A percentile compares a stretch with the other conserved stretches of the same genome.
Conservation (phyloP, 257 asterid genomes). For the Rehmannia glutinosa region DNA sequence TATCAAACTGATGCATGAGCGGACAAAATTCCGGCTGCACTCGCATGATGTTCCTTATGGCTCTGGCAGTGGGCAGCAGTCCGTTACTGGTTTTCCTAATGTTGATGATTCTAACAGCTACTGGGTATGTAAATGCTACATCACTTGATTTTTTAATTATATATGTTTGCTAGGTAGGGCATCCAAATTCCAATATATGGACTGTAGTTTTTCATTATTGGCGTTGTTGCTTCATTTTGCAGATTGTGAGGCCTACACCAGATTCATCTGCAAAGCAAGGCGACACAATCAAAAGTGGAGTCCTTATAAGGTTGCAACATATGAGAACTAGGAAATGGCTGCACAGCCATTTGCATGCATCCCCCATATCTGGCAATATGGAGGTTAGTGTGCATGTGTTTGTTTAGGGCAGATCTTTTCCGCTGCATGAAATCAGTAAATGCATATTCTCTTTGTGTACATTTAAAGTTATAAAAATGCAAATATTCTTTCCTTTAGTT, state of each 20-base stretch:
- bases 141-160: background rate
- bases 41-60: slow-evolving; percentile 98
- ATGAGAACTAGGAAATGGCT: slow-evolving; percentile 91
- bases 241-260: slow-evolving; percentile 67
- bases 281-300: slow-evolving; percentile 70
- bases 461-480: background rate
- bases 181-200: background rate
- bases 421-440: background rate
- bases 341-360: slow-evolving; percentile 98
- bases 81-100: slow-evolving; percentile 84
- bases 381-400: slow-evolving; percentile 57
- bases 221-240: slow-evolving; percentile 14
- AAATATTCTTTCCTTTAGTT: background rate
- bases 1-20: slow-evolving; percentile 92
- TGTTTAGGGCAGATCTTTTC: background rate
- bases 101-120: slow-evolving; percentile 96
- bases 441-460: background rate
- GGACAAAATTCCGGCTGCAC: slow-evolving; percentile 78
- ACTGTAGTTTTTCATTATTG: background rate
- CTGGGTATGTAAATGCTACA: slow-evolving; percentile 53
- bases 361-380: slow-evolving; percentile 92
- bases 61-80: slow-evolving; percentile 98
- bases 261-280: slow-evolving; percentile 85
- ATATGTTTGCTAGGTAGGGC: background rate
- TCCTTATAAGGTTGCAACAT: slow-evolving; percentile 72